Evolutionary conservation across 768 basidiomycete genomes (phyloP).

Genomic region (Suillus alpinus): DNA sequence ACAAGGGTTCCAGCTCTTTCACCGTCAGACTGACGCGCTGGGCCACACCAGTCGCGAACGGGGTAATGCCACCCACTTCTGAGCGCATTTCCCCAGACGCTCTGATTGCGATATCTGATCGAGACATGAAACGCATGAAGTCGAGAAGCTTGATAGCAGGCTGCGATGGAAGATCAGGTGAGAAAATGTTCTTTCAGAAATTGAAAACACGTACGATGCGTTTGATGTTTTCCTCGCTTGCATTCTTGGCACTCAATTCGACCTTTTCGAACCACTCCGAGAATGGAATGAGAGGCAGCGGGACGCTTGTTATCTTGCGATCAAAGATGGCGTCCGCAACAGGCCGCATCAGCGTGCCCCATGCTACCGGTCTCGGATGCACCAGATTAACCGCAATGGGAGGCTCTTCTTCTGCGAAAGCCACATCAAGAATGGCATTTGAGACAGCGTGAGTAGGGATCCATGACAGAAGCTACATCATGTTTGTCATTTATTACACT

Average conservation of each 20-base stretch:
- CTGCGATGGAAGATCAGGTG: slow-evolving; percentile 22
- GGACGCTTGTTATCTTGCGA: background rate
- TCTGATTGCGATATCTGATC: slow-evolving; percentile 10
- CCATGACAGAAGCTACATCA: slow-evolving; percentile 22
- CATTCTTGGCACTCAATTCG: slow-evolving; percentile 2
- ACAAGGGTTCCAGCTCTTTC: slow-evolving; percentile 20
- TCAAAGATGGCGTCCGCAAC: slow-evolving; percentile 6
- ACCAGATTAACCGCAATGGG: slow-evolving; percentile 22
- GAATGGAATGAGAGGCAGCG: slow-evolving; percentile 27
- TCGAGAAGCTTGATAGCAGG: slow-evolving; percentile 30
- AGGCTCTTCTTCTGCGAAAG: background rate
- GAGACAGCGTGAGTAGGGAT: slow-evolving; percentile 17
- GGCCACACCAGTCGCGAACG: slow-evolving; percentile 25
- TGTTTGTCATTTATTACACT: too few species aligned
- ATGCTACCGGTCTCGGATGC: slow-evolving; percentile 22
- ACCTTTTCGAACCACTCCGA: slow-evolving; percentile 26
- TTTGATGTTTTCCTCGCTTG: slow-evolving; percentile 19
- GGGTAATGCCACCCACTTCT: slow-evolving; percentile 3
- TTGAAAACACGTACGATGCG: slow-evolving; percentile 23
- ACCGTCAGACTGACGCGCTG: slow-evolving; percentile 30
- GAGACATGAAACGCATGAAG: slow-evolving; percentile 22
- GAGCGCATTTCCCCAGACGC: background rate
- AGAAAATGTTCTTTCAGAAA: slow-evolving; percentile 20
- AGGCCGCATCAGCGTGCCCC: slow-evolving; percentile 18
- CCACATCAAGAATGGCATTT: slow-evolving; percentile 17